Percentiles rank a stretch among this genome's conserved stretches.
These are phyloP conservation scores for Lipomyces oligophaga DNA, from an alignment of 805 yeast genomes.

Conservation along the genomic window DNA sequence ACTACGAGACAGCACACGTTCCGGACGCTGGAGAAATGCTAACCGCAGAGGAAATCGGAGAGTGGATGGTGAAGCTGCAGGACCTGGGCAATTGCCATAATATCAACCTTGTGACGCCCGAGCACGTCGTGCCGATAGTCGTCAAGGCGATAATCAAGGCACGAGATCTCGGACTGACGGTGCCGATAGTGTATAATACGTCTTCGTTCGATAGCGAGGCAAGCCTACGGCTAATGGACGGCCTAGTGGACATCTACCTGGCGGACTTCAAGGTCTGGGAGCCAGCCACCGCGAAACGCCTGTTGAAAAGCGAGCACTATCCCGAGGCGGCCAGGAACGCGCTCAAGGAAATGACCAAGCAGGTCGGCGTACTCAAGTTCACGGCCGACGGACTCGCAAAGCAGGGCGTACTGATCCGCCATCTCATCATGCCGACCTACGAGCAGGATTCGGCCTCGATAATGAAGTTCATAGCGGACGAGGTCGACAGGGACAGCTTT, in stretches of 20 bases:
- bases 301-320: conserved; percentile 21
- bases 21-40: conserved; percentile 28
- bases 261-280: conserved; percentile 29
- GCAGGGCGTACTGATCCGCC: conserved; percentile 27
- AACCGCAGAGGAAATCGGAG: conserved; percentile 26
- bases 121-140: conserved; percentile 30
- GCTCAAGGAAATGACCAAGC: conserved; percentile 25
- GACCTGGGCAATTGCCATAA: conserved; percentile 28
- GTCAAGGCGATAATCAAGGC: conserved; percentile 28
- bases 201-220: conserved; percentile 28
- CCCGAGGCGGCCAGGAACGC: conserved; percentile 26
- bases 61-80: conserved; percentile 30
- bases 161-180: conserved; percentile 20
- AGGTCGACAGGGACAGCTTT: conserved; percentile 24
- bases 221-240: conserved; percentile 24
- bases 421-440: conserved; percentile 27
- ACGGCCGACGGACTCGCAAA: conserved; percentile 30
- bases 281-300: conserved; percentile 18
- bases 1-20: conserved; percentile 28
- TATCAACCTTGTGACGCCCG: conserved; percentile 29
- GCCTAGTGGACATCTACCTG: conserved; percentile 28
- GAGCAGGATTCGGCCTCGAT: conserved; percentile 20
- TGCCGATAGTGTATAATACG: conserved; percentile 30
- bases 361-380: conserved; percentile 28
- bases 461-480: conserved; percentile 27